Base-by-base conservation (phyloP, 2,329 filamentous ascomycete species). In the Fusarium sacchari region DNA sequence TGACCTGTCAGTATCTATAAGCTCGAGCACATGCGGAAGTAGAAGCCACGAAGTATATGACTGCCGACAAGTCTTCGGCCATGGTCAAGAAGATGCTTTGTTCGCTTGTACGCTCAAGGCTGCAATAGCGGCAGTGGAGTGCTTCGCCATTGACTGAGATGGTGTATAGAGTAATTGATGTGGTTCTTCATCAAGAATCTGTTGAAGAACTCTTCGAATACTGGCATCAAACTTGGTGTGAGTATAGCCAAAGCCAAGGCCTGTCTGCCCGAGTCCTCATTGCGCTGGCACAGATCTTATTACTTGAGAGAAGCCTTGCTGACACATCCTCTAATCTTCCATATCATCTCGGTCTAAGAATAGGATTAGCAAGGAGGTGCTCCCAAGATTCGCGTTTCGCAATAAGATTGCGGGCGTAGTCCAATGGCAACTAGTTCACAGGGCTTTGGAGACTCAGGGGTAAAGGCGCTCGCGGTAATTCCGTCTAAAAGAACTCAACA, bases 1-100 rank as follows among this genome's bases (percentile, higher is more conserved):
- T 26, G 18, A 26, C 30, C n/a, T 20, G 6, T 20, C n/a, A 36
- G n/a, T 34, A 36, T 26, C 8, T 28, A 5, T 8, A 18, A 18
- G 11, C 15, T 18, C 11, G 0, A 11, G 7, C 18, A 3, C 7
- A 10, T 7, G 17, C 18, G 12, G 28, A 24, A 18, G 3, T 15
- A 8, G 22, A 24, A 32, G 47, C 4, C 22, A 34, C 17, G 11
- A 15, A 20, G 6, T 8, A 12, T 36, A 20, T 8, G 11, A 15
- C 17, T 22, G 15, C 6, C 2, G 30, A 18, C 1, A 52, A 52
- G 49, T 52, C n/a, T 36, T 2, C 30, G 8, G 13, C n/a, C 36
- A 18, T 34, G 24, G n/a, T 22, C 9, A 15, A 36, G 18, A 36
- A 32, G 3, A 4, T 12, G 15, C 8, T 26, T 13, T 15, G 6